Base-by-base conservation (phyloP, 176 grass and related monocot species). In the Pontederia paniculata region DNA sequence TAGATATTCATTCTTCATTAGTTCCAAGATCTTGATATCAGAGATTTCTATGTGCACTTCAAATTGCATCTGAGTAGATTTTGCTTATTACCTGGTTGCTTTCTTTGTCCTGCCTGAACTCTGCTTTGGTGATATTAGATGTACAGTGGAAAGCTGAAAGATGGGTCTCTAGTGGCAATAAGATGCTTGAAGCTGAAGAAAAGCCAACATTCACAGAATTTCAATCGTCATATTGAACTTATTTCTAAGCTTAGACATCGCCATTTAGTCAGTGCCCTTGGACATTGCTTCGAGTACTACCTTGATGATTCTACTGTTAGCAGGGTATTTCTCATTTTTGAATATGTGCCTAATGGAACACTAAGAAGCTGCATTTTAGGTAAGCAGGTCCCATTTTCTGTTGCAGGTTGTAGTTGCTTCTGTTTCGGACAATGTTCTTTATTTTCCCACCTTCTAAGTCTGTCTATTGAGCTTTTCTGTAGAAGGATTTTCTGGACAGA, bases 161-260 rank as follows among this genome's bases (percentile, higher is more conserved):
- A 98, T 63, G 93, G 86, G 11, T 74, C 78, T 15, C 64, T 75
- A 25, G 86, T 98, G 45, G 82, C 93, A 50, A 80, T 98, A 69
- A 91, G 86, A 71, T 91, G 77, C 37, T 77, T 98, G 21, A 98
- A 98, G 61, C 72, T 91, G 48, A 91, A 82, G 64, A 98, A 79
- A 52, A 74, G 68, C 58, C 93, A 77, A 57, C 76, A 66, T 22
- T 66, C 83, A 1, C 83, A 84, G 50, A 88, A 70, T 57, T 77
- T 98, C 41, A 88, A 66, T 50, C 78, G 78, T 47, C 93, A 98
- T 67, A 98, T 98, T 50, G 93, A 98, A 47, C 77, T 73, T 5
- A 84, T 98, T 48, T 98, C 93, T 11, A 91, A 82, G 73, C 77
- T 98, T 25, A 88, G 93, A 70, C 93, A 98, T 60, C 77, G 81